Evolutionary conservation across 176 grass and related monocot species (phyloP).

Genomic region (Raddia distichophylla): DNA sequence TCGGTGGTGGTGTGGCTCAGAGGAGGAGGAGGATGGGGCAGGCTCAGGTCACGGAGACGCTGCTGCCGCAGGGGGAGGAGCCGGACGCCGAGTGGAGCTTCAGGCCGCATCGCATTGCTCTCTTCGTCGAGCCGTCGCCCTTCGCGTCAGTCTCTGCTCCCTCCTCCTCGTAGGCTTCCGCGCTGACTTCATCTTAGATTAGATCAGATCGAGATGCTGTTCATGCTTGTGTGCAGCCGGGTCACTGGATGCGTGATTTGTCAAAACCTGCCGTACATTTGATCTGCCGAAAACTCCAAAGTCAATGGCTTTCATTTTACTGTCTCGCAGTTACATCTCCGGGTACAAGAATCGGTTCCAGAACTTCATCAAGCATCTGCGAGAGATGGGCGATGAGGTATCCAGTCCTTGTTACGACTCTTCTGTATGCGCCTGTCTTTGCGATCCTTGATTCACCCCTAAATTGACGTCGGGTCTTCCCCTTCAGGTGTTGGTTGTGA

Average conservation of each 20-base stretch:
- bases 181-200: not conserved
- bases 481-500: slow-evolving; percentile 86
- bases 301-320: slow-evolving; percentile 35
- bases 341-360: slow-evolving; percentile 97
- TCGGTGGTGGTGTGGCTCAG: not conserved
- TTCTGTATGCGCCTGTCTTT: not conserved
- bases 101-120: slow-evolving; percentile 79
- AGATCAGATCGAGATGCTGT: slow-evolving; percentile 45
- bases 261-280: not conserved
- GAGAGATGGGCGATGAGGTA: slow-evolving; percentile 97
- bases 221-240: not conserved
- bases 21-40: slow-evolving; percentile 44
- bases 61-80: slow-evolving; percentile 45
- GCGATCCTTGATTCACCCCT: slow-evolving; percentile 3
- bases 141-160: slow-evolving; percentile 66
- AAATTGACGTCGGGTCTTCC: slow-evolving; percentile 24
- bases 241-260: slow-evolving; percentile 20
- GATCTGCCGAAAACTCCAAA: slow-evolving; percentile 6
- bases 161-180: not conserved
- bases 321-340: slow-evolving; percentile 71
- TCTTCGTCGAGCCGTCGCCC: slow-evolving; percentile 92
- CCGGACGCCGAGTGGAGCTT: slow-evolving; percentile 53
- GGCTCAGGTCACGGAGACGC: slow-evolving; percentile 32
- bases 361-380: slow-evolving; percentile 97
- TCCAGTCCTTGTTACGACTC: not conserved